Percentiles rank a stretch among this genome's conserved stretches.
These are phyloP conservation scores for Coemansia sp. DNA, from an alignment of 192 early-diverging fungal species.

Conservation along the genomic window DNA sequence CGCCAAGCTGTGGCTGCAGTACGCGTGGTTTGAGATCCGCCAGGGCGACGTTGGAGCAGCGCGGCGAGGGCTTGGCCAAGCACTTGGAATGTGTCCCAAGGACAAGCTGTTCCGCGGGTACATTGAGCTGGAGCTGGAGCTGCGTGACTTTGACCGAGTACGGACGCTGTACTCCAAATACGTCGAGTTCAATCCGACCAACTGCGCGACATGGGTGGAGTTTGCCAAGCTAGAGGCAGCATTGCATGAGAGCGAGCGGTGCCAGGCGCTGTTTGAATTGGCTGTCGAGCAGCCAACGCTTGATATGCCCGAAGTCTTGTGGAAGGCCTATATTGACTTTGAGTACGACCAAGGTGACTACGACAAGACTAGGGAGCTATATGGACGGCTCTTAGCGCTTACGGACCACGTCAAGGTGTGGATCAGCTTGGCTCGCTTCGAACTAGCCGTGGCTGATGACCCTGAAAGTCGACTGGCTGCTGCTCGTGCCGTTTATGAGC, in stretches of 20 bases:
- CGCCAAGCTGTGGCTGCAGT: constrained; percentile 95
- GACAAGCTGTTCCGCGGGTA: constrained; percentile 94
- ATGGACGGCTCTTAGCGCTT: constrained; percentile 80
- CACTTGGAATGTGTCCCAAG: constrained; percentile 89
- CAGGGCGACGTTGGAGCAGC: constrained; percentile 70
- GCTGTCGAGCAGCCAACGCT: constrained; percentile 86
- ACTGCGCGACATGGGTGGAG: constrained; percentile 95
- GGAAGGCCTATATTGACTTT: constrained; percentile 99
- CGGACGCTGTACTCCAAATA: constrained; percentile 90
- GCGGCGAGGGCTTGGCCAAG: constrained; percentile 79
- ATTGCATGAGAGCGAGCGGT: constrained; percentile 84
- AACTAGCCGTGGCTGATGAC: constrained; percentile 60
- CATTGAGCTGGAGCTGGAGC: constrained; percentile 91
- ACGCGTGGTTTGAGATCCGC: constrained; percentile 91
- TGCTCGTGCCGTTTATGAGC: constrained; percentile 77
- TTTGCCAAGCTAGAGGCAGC: constrained; percentile 89
- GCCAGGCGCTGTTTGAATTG: constrained; percentile 88
- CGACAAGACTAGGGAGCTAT: constrained; percentile 74
- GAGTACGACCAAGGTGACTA: constrained; percentile 85
- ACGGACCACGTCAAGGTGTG: constrained; percentile 98
- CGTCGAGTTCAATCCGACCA: constrained; percentile 83
- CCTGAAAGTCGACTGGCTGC: constrained; percentile 24
- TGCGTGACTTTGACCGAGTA: constrained; percentile 94
- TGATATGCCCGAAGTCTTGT: constrained; percentile 98
- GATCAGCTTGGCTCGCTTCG: constrained; percentile 94